phyloP scores from a whole-genome alignment of 495 filamentous ascomycete species.

The Letharia lupina region DNA sequence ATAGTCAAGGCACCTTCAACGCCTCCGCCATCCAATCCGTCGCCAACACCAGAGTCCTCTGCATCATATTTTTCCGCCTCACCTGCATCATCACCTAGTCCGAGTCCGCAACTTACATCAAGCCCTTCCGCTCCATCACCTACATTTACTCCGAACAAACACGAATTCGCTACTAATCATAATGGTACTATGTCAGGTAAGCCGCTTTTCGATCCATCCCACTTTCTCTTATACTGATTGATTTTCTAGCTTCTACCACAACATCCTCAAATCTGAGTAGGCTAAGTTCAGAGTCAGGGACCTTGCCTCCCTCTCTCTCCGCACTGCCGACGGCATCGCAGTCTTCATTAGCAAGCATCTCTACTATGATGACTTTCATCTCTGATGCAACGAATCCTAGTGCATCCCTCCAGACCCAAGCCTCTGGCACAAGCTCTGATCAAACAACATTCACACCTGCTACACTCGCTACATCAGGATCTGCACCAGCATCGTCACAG shows the following conservation, averaged over 20 bases:
- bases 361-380: background rate
- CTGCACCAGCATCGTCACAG: conserved; percentile 17
- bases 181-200: conserved; percentile 13
- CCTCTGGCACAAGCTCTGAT: background rate
- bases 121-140: conserved; percentile 5
- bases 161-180: background rate
- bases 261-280: conserved; percentile 6
- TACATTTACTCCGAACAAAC: conserved; percentile 7
- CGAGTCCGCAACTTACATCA: background rate
- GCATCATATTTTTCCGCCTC: conserved; percentile 15
- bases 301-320: background rate
- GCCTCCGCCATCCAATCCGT: conserved; percentile 19
- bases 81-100: conserved; percentile 8
- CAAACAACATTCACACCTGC: background rate
- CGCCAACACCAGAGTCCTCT: conserved; percentile 3
- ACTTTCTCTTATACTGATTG: background rate
- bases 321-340: conserved; percentile 10
- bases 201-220: background rate
- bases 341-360: conserved; percentile 8
- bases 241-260: conserved; percentile 3
- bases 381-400: conserved; percentile 4
- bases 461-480: conserved; percentile 2
- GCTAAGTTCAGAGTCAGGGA: background rate
- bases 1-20: conserved; percentile 24
- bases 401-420: background rate